phyloP scores from a whole-genome alignment of 164 flowering plant species.

The Berberis thunbergii region DNA sequence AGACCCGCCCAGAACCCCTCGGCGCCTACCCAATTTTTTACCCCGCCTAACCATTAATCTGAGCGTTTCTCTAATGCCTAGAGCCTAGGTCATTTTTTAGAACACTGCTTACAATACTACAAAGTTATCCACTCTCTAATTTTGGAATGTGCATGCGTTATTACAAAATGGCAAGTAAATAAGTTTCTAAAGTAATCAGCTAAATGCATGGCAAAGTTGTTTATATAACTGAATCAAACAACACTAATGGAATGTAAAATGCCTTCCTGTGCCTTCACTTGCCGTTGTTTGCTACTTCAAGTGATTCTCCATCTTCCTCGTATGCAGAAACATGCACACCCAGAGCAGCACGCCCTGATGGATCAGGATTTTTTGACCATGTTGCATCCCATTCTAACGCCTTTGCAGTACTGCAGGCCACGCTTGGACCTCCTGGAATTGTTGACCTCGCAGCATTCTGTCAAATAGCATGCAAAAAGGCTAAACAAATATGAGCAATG shows the following conservation, averaged over 20 bases:
- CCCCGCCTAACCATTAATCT: too few species aligned
- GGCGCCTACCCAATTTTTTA: too few species aligned
- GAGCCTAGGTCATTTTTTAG: too few species aligned
- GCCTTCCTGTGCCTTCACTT: constrained; percentile 20
- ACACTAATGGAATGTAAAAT: constrained; percentile 10
- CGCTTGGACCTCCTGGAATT: constrained; percentile 96
- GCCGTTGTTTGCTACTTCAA: constrained; percentile 1
- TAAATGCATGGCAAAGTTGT: too few species aligned
- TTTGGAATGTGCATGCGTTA: too few species aligned
- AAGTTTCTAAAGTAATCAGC: too few species aligned
- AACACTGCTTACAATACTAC: too few species aligned
- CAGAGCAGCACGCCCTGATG: constrained; percentile 96
- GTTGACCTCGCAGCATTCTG: constrained; percentile 94
- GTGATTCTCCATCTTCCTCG: constrained; percentile 22
- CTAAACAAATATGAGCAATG: too few species aligned
- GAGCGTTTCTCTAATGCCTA: too few species aligned
- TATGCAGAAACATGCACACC: constrained; percentile 91
- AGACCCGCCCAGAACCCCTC: too few species aligned
- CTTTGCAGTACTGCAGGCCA: constrained; percentile 97
- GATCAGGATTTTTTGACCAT: constrained; percentile 92
- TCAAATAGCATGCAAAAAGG: not conserved
- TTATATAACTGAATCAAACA: constrained; percentile 15
- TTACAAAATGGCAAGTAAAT: too few species aligned
- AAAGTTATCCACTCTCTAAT: too few species aligned
- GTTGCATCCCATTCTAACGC: constrained; percentile 98